These are phyloP conservation scores for Sclerotinia subarctica DNA, from an alignment of 2,329 filamentous ascomycete genomes.

Conservation along the genomic window DNA sequence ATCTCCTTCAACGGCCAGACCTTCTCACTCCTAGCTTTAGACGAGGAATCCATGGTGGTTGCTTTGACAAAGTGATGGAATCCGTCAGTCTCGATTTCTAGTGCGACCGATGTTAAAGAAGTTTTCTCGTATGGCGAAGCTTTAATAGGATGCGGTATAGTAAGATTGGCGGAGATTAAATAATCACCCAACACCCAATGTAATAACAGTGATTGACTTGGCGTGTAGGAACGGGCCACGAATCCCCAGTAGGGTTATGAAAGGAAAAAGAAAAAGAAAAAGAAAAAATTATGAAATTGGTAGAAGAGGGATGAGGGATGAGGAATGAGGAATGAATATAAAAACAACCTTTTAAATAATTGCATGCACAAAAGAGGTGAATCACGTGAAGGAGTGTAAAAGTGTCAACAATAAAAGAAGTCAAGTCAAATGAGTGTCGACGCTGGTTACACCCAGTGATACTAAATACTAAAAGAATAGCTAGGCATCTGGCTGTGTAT, in stretches of 20 bases:
- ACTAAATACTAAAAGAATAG: no score
- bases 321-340: constrained; percentile 1
- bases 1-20: constrained; percentile 15
- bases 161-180: constrained; percentile 16
- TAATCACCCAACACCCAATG: background rate
- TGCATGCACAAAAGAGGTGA: background rate
- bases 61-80: constrained; percentile 8
- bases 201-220: constrained; percentile 4
- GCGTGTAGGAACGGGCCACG: background rate
- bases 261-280: background rate
- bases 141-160: background rate
- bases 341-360: background rate
- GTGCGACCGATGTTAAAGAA: constrained; percentile 2
- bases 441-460: background rate
- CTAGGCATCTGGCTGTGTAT: background rate
- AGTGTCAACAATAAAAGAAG: background rate
- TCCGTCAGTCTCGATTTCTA: background rate
- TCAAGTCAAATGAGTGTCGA: background rate
- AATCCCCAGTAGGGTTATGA: background rate
- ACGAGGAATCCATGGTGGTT: constrained; percentile 11
- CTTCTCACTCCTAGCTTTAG: constrained; percentile 1
- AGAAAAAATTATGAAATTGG: background rate
- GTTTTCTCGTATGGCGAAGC: no score
- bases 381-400: background rate
- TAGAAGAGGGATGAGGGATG: background rate